Conservation (phyloP, 306 rosid genomes). For the Inga leiocalycina region DNA sequence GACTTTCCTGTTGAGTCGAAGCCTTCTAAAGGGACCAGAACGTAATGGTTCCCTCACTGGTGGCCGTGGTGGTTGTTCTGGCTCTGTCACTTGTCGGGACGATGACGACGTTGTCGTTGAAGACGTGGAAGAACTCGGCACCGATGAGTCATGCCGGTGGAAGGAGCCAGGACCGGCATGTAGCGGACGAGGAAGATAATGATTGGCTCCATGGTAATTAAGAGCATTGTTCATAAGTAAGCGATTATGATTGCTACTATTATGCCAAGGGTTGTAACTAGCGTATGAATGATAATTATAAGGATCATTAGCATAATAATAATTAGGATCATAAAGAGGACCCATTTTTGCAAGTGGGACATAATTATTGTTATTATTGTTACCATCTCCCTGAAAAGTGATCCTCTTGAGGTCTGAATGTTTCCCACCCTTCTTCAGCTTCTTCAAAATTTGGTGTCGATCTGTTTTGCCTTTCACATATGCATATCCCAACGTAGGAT, state of each 20-base stretch:
- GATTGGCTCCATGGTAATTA: not conserved
- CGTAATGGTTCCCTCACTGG: not conserved
- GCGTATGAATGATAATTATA: not conserved
- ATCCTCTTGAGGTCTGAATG: slow-evolving; percentile 29
- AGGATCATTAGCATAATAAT: not conserved
- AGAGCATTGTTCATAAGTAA: not conserved
- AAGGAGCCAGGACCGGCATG: not conserved
- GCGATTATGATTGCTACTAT: not conserved
- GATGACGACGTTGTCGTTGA: not conserved
- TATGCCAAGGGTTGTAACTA: not conserved
- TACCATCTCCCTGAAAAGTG: slow-evolving; percentile 9
- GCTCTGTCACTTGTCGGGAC: not conserved
- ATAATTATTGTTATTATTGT: not conserved
- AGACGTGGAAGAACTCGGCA: not conserved
- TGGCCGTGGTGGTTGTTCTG: not conserved
- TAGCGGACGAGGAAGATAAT: not conserved
- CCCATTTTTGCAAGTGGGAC: not conserved
- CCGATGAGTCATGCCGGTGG: not conserved
- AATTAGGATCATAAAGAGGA: not conserved
- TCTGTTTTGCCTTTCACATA: slow-evolving; percentile 27
- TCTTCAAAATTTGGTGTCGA: slow-evolving; percentile 1
- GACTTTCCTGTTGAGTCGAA: not conserved
- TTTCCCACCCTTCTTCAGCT: slow-evolving; percentile 16
- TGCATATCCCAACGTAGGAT: not conserved
- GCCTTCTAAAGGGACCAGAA: not conserved